Evolutionary conservation across 129 eudicot species (phyloP).

Genomic region (Silybum marianum): DNA sequence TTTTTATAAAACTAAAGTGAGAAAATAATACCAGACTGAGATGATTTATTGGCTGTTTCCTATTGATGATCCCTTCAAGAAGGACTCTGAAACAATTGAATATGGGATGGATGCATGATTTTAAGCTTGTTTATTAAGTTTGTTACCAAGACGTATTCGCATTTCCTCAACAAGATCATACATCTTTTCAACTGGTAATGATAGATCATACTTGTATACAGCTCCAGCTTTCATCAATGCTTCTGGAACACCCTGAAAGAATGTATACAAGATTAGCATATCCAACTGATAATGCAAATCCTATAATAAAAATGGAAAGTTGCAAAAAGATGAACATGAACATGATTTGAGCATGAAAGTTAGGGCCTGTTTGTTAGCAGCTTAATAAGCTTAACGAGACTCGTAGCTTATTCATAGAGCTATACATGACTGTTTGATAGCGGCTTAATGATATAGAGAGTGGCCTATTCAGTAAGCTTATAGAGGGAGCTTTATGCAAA

Average conservation of each 20-base stretch:
- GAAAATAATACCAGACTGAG: neutral
- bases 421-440: no score
- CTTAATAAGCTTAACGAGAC: no score
- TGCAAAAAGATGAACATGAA: neutral
- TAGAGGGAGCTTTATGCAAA: no score
- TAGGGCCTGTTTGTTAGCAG: no score
- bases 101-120: neutral
- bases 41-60: neutral
- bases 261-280: neutral
- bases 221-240: constrained; percentile 96
- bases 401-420: no score
- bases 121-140: neutral
- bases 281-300: neutral
- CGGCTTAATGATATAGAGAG: no score
- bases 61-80: neutral
- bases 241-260: constrained; percentile 83
- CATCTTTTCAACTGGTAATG: constrained; percentile 82
- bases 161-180: constrained; percentile 91
- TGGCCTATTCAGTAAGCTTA: no score
- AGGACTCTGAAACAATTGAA: neutral
- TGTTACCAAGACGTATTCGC: constrained; percentile 79
- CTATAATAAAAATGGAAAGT: neutral
- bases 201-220: constrained; percentile 90
- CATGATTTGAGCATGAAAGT: no score
- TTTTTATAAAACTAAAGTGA: constrained; percentile 1